These are phyloP conservation scores for Malus hybrid DNA, from an alignment of 331 rosid genomes.

Conservation along the genomic window DNA sequence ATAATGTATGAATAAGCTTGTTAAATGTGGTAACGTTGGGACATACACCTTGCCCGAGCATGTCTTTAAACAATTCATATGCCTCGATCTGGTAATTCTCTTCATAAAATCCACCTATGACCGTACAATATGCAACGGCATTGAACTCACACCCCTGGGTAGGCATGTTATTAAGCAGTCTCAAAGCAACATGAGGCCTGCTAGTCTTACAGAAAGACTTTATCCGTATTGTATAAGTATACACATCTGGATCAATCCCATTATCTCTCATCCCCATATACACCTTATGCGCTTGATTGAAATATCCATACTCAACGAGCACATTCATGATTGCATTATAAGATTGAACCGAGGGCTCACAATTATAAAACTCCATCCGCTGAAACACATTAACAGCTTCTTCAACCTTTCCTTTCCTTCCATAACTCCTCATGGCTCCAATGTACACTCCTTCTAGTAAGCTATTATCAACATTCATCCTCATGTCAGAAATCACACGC, in stretches of 20 bases:
- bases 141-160: constrained; percentile 57
- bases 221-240: constrained; percentile 69
- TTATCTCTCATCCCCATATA: constrained; percentile 71
- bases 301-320: constrained; percentile 54
- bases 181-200: constrained; percentile 64
- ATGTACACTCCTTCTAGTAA: constrained; percentile 70
- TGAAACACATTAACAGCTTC: constrained; percentile 77
- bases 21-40: constrained; percentile 64
- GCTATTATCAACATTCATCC: constrained; percentile 39
- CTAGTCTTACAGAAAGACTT: constrained; percentile 71
- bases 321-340: constrained; percentile 74
- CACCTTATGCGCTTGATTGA: constrained; percentile 70
- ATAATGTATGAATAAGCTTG: constrained; percentile 70
- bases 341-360: constrained; percentile 68
- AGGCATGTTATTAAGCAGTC: constrained; percentile 75
- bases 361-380: constrained; percentile 78
- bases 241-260: constrained; percentile 64
- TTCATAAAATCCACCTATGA: constrained; percentile 64
- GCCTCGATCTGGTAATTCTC: constrained; percentile 35
- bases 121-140: constrained; percentile 76
- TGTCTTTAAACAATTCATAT: constrained; percentile 54
- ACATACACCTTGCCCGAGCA: constrained; percentile 49
- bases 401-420: constrained; percentile 71
- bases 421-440: constrained; percentile 69
- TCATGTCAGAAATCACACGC: constrained; percentile 45